A percentile compares a stretch with the other conserved stretches of the same genome.
Conservation (phyloP, 2,329 filamentous ascomycete species). For the Paraconiothyrium brasiliense region DNA sequence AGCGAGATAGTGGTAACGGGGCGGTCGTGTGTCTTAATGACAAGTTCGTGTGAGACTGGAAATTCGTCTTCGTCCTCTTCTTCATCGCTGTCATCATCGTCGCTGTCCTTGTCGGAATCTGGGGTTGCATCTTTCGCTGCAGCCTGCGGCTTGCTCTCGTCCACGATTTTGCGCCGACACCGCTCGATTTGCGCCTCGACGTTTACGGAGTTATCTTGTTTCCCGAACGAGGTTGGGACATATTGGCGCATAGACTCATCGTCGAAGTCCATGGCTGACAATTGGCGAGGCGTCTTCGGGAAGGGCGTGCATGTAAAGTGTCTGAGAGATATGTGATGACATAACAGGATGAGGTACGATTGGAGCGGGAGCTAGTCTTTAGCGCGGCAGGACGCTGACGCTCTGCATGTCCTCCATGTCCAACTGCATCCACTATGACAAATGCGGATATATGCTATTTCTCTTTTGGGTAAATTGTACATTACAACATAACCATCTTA, state of each 20-base stretch:
- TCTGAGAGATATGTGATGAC: constrained; percentile 10
- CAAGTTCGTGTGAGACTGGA: constrained; percentile 90
- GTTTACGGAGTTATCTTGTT: constrained; percentile 77
- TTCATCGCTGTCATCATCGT: constrained; percentile 63
- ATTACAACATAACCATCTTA: background rate
- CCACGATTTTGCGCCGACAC: constrained; percentile 69
- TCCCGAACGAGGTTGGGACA: constrained; percentile 85
- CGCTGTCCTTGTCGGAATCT: constrained; percentile 41
- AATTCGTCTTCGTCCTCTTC: constrained; percentile 82
- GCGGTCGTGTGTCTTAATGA: constrained; percentile 90
- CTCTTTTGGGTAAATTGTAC: constrained; percentile 7
- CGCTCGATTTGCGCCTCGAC: constrained; percentile 82
- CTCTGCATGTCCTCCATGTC: background rate
- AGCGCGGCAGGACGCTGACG: background rate
- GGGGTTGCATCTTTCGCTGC: constrained; percentile 34
- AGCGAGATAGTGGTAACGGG: constrained; percentile 85
- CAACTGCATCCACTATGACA: background rate
- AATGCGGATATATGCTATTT: constrained; percentile 12
- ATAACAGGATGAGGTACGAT: background rate
- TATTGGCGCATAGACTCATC: constrained; percentile 80
- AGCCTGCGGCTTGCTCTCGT: constrained; percentile 37
- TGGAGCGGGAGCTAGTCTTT: background rate
- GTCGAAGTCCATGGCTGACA: constrained; percentile 38
- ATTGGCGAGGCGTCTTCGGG: constrained; percentile 14
- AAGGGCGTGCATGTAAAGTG: background rate